A percentile compares a stretch with the other conserved stretches of the same genome.
phyloP scores from a whole-genome alignment of 208 protist species.

The Leishmania gerbilli region DNA sequence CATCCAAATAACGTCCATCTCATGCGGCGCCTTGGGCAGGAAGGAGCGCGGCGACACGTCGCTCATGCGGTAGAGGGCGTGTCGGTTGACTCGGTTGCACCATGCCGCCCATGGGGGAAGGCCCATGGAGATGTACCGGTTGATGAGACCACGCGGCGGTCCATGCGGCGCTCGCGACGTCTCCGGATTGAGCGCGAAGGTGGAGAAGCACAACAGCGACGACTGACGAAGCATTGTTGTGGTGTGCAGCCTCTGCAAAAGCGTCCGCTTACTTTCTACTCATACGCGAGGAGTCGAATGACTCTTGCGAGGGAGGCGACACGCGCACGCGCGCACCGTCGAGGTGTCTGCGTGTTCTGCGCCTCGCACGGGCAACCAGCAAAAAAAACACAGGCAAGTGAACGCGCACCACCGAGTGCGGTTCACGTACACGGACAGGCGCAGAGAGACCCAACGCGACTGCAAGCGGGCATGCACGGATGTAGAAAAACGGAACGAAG shows the following conservation, averaged over 20 bases:
- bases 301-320: background rate
- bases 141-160: constrained; percentile 83
- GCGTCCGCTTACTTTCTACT: background rate
- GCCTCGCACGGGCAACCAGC: background rate
- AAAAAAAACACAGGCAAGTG: background rate
- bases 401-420: background rate
- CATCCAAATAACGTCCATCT: constrained; percentile 93
- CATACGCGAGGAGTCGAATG: background rate
- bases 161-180: constrained; percentile 82
- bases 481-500: background rate
- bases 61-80: constrained; percentile 87
- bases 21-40: constrained; percentile 76
- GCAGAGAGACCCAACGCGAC: background rate
- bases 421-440: background rate
- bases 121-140: constrained; percentile 90
- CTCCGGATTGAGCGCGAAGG: constrained; percentile 85
- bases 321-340: background rate
- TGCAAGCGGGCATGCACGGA: background rate
- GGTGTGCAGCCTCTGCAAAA: background rate
- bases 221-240: constrained; percentile 34
- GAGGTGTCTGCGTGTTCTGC: background rate
- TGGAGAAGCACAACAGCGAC: constrained; percentile 55
- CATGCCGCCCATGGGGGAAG: constrained; percentile 91
- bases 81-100: constrained; percentile 85
- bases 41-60: constrained; percentile 75